These are phyloP conservation scores for Rubia yunnanensis DNA, from an alignment of 257 asterid genomes.

Conservation along the genomic window DNA sequence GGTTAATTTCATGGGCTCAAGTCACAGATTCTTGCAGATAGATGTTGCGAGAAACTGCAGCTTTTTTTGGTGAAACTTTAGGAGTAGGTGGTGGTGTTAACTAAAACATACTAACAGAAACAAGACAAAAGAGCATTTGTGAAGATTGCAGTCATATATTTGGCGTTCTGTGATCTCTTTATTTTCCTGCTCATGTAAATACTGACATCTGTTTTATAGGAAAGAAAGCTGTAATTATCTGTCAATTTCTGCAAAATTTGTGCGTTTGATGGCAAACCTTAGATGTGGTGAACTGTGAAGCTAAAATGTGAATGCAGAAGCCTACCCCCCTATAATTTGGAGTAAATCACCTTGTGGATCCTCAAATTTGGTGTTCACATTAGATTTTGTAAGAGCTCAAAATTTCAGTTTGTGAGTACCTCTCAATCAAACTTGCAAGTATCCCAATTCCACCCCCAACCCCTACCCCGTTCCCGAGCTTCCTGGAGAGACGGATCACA, in stretches of 20 bases:
- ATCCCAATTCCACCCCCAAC: too few relatives aligned
- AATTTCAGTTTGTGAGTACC: too few relatives aligned
- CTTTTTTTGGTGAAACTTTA: slow-evolving; percentile 11
- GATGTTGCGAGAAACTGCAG: slow-evolving; percentile 14
- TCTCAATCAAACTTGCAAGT: too few relatives aligned
- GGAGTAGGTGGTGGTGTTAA: slow-evolving; percentile 19
- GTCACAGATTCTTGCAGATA: neutral
- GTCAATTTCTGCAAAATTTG: neutral
- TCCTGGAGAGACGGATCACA: neutral
- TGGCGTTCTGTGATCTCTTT: slow-evolving; percentile 14
- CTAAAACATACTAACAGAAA: slow-evolving; percentile 29
- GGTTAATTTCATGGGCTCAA: slow-evolving; percentile 4
- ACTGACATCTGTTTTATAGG: slow-evolving; percentile 1
- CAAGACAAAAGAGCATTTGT: slow-evolving; percentile 13
- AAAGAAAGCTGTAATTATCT: slow-evolving; percentile 28
- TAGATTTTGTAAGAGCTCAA: too few relatives aligned
- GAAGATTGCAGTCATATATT: slow-evolving; percentile 20
- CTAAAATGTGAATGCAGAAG: neutral
- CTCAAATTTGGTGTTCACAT: too few relatives aligned
- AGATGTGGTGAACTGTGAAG: neutral
- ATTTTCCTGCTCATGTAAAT: slow-evolving; percentile 25
- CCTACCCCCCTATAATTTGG: too few relatives aligned
- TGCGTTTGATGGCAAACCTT: neutral
- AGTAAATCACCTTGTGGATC: too few relatives aligned
- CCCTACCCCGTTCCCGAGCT: neutral